Conservation (phyloP, 164 flowering plant genomes). For the Dillenia suffruticosa region DNA sequence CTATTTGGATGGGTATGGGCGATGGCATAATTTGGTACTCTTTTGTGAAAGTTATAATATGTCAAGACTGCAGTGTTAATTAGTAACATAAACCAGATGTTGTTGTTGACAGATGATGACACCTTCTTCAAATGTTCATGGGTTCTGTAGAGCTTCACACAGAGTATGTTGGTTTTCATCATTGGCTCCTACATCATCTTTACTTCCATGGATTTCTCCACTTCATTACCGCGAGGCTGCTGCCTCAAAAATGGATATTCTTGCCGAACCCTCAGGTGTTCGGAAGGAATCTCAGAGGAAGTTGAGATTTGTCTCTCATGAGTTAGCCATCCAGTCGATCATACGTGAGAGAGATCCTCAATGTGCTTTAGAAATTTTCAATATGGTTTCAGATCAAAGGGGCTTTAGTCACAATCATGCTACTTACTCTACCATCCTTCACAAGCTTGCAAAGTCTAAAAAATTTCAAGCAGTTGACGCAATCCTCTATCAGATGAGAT, state of each 20-base stretch:
- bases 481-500: slow-evolving; percentile 68
- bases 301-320: slow-evolving; percentile 63
- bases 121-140: too few relatives aligned
- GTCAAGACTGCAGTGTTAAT: too few relatives aligned
- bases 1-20: too few relatives aligned
- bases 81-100: too few relatives aligned
- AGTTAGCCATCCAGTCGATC: slow-evolving; percentile 49
- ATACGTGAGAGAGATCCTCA: slow-evolving; percentile 68
- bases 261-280: slow-evolving; percentile 18
- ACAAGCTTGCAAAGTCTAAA: slow-evolving; percentile 62
- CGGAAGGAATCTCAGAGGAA: slow-evolving; percentile 21
- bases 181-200: slow-evolving; percentile 29
- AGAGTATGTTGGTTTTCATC: slow-evolving; percentile 16
- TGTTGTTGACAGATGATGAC: too few relatives aligned
- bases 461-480: slow-evolving; percentile 73
- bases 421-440: slow-evolving; percentile 62
- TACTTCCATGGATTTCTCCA: slow-evolving; percentile 73
- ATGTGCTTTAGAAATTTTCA: slow-evolving; percentile 70
- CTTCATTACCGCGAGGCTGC: slow-evolving; percentile 33
- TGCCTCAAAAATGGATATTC: slow-evolving; percentile 39
- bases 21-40: too few relatives aligned
- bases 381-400: slow-evolving; percentile 56
- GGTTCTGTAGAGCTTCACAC: too few relatives aligned
- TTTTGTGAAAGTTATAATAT: too few relatives aligned
- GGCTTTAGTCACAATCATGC: slow-evolving; percentile 81